Percentiles rank a stretch among this genome's conserved stretches.
Evolutionary conservation across 345 rosid genomes (phyloP).

Genomic region (Aegle marmelos): DNA sequence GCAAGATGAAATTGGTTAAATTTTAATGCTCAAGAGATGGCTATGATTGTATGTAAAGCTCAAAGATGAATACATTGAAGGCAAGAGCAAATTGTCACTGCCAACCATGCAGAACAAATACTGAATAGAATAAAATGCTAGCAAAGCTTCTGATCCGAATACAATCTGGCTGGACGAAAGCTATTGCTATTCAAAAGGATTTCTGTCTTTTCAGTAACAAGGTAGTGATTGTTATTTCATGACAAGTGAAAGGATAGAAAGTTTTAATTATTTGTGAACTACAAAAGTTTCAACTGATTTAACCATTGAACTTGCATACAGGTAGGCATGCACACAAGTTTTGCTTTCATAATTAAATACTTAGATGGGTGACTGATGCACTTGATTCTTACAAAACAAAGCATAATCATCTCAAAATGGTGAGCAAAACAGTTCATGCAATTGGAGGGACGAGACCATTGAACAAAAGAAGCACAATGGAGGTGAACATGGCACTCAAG

Average conservation of each 20-base stretch:
- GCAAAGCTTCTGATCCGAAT: too few relatives aligned
- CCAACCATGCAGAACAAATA: not conserved
- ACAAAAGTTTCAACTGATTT: not conserved
- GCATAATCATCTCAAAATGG: not conserved
- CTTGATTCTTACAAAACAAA: not conserved
- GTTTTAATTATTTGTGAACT: not conserved
- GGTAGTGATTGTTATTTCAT: not conserved
- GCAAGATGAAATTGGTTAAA: conserved; percentile 12
- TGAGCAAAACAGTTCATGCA: not conserved
- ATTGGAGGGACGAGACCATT: not conserved
- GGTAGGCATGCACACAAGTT: not conserved
- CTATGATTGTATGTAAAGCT: not conserved
- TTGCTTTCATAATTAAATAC: not conserved
- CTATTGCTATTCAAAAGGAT: too few relatives aligned
- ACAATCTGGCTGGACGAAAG: too few relatives aligned
- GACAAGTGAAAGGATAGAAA: not conserved
- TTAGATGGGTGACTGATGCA: not conserved
- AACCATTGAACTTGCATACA: not conserved
- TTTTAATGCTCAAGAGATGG: not conserved
- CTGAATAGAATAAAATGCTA: not conserved
- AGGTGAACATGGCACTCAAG: not conserved
- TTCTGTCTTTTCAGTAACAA: too few relatives aligned
- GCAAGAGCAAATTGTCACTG: not conserved
- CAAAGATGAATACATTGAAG: not conserved
- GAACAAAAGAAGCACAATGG: not conserved